Base-by-base conservation (phyloP, 352 stramenopile species). In the Plasmopara halstedii region DNA sequence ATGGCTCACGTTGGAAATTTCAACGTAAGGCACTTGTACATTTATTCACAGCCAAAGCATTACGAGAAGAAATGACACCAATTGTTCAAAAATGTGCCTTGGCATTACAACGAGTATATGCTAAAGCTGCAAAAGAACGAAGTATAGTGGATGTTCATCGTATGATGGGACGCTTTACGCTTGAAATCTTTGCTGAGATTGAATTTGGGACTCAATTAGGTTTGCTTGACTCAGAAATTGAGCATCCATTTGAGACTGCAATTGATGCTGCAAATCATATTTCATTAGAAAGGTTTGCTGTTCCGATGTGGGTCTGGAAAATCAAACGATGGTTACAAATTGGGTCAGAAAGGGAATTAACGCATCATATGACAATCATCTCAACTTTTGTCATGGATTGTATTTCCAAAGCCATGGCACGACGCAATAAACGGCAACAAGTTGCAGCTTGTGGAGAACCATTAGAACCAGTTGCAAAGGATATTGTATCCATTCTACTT, bases 121-220 rank as follows among this genome's bases (percentile, higher is more conserved):
- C 53, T 0, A 37, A 57, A 6, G 49, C 47, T 6, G 56, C 53
- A 1, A 17, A 18, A 8, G 38, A 23, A 1, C 22, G 36, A 4
- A 20, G 58, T 6, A 37, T 49, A 0, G 13, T 76, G 0, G 56
- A 77, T 20, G 33, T 74, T 18, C 37, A 59, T n/a, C 50, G 56
- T 5, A 18, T 74, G 13, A 65, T 80, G 50, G 40, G 53, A 2
- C 20, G 54, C 1, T 76, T 76, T 49, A 68, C 69, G 21, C 42
- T 76, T 4, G 58, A 80, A 15, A 54, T 58, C 3, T 80, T 80
- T 36, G 52, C 53, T 1, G 66, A 80, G 56, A 70, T 80, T 17
- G 64, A 64, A 17, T 68, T 83, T 27, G 67, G 64, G 6, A 50
- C 50, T 9, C 42, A 73, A 15, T 50, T 80, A 19, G 50, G 53